Evolutionary conservation across 495 filamentous ascomycete genomes (phyloP).

Genomic region (Parathielavia appendiculata): DNA sequence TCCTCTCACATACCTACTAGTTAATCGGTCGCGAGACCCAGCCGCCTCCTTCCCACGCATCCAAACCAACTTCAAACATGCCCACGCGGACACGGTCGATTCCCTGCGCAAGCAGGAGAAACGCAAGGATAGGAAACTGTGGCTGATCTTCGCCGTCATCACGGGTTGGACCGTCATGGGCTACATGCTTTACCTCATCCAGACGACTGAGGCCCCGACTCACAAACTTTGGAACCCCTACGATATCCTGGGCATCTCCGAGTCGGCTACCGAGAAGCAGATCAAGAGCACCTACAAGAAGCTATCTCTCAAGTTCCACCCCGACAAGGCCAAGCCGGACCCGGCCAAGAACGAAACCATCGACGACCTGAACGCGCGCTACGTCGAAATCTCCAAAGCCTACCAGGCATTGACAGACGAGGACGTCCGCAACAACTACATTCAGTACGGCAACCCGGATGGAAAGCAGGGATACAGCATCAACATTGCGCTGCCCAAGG

Average conservation of each 20-base stretch:
- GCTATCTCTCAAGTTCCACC: conserved; percentile 81
- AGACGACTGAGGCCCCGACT: conserved; percentile 64
- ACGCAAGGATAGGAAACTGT: conserved; percentile 82
- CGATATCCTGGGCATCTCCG: conserved; percentile 79
- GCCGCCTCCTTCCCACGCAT: conserved; percentile 46
- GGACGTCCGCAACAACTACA: conserved; percentile 92
- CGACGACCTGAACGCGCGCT: conserved; percentile 77
- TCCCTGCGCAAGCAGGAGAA: conserved; percentile 80
- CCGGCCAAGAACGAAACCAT: conserved; percentile 81
- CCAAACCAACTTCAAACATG: conserved; percentile 68
- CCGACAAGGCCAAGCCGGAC: conserved; percentile 83
- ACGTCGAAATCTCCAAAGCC: conserved; percentile 91
- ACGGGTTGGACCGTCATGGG: conserved; percentile 80
- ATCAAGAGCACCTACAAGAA: conserved; percentile 86
- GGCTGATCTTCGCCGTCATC: conserved; percentile 72
- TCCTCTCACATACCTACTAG: conserved; percentile 81
- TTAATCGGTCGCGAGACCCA: conserved; percentile 70
- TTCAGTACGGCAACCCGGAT: conserved; percentile 92
- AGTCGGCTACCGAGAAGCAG: conserved; percentile 78
- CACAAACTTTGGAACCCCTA: conserved; percentile 94
- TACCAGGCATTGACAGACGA: conserved; percentile 97
- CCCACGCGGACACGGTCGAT: conserved; percentile 79
- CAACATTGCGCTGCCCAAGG: conserved; percentile 90
- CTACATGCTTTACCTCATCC: conserved; percentile 87
- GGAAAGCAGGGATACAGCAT: conserved; percentile 98